Evolutionary conservation across 2,329 filamentous ascomycete species (phyloP), one percentile per base, ranked within the genome.

Genomic region (Scytalidium lignicola): DNA sequence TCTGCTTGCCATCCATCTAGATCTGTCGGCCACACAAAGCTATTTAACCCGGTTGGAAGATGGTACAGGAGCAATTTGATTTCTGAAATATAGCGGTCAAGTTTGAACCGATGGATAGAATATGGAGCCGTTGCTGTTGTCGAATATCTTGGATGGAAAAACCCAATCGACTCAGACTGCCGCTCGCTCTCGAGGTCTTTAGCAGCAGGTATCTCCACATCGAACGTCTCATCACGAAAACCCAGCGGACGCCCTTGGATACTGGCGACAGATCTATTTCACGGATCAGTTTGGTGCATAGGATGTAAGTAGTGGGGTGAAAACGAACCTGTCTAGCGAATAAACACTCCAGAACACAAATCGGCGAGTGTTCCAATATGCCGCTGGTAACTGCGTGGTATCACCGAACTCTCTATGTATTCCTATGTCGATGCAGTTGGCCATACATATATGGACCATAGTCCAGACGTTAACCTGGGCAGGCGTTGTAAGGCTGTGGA

Each of bases 211-310:
- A 57, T 51, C 15, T 57, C 47, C 2, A 68, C 53, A 45, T 70
- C 67, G 47, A 69, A 68, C 0, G 65, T 65, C 40, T 69, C 67
- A 41, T 70, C 67, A 10, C 65, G 55, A 15, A 69, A 64, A 1
- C 67, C 65, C 2, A 70, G 58, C 1, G 67, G 67, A 1, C 67
- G 64, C 6, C 67, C 67, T 48, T 70, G 67, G 6, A 70, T 69
- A 2, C 66, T 65, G 3, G 66, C 56, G 10, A 69, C 59, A 12
- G 66, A 68, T 23, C 65, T 67, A 12, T 9, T 23, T 5, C 15
- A 26, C 7, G 39, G 19, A 21, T 48, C 26, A 48, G 46, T 28
- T 17, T 32, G 18, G n/a, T 37, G 3, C 6, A 4, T n/a, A n/a
- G n/a, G 12, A 39, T 18, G 20, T 21, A 12, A 6, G 7, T 39